phyloP scores from a whole-genome alignment of 2,329 filamentous ascomycete species.

The Claviceps pusilla region DNA sequence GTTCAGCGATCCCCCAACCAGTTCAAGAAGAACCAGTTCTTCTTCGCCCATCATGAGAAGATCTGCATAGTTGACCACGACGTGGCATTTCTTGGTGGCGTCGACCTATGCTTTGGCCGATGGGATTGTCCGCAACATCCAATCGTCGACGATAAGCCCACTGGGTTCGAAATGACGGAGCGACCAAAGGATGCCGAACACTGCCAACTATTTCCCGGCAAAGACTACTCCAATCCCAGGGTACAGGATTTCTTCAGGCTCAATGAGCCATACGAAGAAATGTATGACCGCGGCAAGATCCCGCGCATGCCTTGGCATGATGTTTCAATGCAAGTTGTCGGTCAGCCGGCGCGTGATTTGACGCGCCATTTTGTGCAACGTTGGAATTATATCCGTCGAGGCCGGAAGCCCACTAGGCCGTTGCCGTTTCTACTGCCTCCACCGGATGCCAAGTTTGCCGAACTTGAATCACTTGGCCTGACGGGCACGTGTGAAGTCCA shows the following conservation, averaged over 20 bases:
- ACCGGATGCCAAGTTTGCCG: slow-evolving; percentile 74
- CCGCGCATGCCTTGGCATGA: slow-evolving; percentile 99
- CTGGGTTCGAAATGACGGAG: slow-evolving; percentile 72
- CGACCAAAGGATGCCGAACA: slow-evolving; percentile 75
- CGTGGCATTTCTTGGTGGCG: slow-evolving; percentile 85
- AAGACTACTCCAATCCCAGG: slow-evolving; percentile 94
- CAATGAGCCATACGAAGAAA: slow-evolving; percentile 91
- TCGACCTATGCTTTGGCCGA: slow-evolving; percentile 90
- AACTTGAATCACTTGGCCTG: slow-evolving; percentile 75
- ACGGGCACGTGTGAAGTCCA: slow-evolving; percentile 94
- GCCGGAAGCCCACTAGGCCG: slow-evolving; percentile 81
- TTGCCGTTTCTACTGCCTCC: slow-evolving; percentile 87
- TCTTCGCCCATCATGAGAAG: slow-evolving; percentile 98
- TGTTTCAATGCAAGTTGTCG: slow-evolving; percentile 93
- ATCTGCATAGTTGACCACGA: slow-evolving; percentile 94
- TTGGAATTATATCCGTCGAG: slow-evolving; percentile 92
- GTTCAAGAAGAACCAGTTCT: slow-evolving; percentile 97
- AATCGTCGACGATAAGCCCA: slow-evolving; percentile 83
- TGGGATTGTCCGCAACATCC: slow-evolving; percentile 95
- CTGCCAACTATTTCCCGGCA: slow-evolving; percentile 91
- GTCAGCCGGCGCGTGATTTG: slow-evolving; percentile 84
- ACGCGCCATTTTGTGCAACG: slow-evolving; percentile 93
- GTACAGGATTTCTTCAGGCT: slow-evolving; percentile 90
- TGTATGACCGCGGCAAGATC: slow-evolving; percentile 83
- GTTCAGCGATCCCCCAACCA: slow-evolving; percentile 94